Percentiles rank a stretch among this genome's conserved stretches.
Conservation (phyloP, 768 basidiomycete species). For the Naganishia onofrii region DNA sequence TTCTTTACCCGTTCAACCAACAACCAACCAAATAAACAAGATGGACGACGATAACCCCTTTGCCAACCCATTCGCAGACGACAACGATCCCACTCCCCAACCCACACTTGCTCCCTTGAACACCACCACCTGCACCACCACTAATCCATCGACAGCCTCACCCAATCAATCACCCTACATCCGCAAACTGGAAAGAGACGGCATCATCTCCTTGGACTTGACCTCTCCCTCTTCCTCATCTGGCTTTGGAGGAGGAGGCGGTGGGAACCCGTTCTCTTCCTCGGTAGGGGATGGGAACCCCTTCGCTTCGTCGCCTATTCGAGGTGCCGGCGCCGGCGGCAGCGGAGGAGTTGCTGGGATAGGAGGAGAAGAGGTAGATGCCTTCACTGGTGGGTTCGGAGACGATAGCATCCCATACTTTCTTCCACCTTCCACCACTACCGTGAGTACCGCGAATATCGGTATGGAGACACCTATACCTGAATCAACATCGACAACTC, state of each 20-base stretch:
- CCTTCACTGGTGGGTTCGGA: conserved; percentile 16
- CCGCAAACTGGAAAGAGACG: conserved; percentile 21
- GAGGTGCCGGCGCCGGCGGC: background rate
- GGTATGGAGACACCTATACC: too few species aligned
- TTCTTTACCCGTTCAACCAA: too few species aligned
- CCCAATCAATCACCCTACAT: conserved; percentile 8
- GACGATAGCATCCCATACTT: too few species aligned
- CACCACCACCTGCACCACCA: background rate
- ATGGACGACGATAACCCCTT: conserved; percentile 30
- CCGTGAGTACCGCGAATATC: too few species aligned
- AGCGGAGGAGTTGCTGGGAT: background rate
- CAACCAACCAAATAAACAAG: background rate
- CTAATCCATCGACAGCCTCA: background rate
- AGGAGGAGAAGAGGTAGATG: background rate
- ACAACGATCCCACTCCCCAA: background rate
- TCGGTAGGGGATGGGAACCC: background rate
- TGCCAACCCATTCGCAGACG: conserved; percentile 33
- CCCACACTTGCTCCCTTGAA: background rate
- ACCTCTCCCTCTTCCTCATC: background rate
- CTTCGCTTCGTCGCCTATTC: background rate
- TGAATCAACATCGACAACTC: too few species aligned
- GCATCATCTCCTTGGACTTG: background rate
- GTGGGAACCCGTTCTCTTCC: background rate
- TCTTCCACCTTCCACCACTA: too few species aligned
- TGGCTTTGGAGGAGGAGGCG: too few species aligned